phyloP scores from a whole-genome alignment of 495 filamentous ascomycete species.

The Pyrenopolyporus hunteri region DNA sequence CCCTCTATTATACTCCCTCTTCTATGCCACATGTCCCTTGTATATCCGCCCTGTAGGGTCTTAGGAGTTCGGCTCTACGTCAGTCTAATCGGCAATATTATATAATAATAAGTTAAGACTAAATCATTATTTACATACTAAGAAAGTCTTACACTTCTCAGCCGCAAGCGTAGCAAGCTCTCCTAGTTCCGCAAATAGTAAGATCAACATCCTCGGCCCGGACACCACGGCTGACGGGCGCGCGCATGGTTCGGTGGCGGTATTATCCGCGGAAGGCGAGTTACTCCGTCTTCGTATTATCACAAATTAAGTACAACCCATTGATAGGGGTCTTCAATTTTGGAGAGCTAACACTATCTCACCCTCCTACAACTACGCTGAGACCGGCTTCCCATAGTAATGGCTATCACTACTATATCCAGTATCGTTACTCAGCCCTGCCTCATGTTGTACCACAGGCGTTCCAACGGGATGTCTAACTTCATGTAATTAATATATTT shows the following conservation, averaged over 20 bases:
- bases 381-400: too few species aligned
- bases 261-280: slow-evolving; percentile 23
- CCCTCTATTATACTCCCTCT: too few species aligned
- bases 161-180: neutral
- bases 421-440: slow-evolving; percentile 14
- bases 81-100: too few species aligned
- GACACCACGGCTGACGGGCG: slow-evolving; percentile 10
- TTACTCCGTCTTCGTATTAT: slow-evolving; percentile 25
- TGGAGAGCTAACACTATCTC: too few species aligned
- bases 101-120: too few species aligned
- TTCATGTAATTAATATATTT: too few species aligned
- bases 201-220: slow-evolving; percentile 4
- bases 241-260: slow-evolving; percentile 20
- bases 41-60: too few species aligned
- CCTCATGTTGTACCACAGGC: slow-evolving; percentile 2
- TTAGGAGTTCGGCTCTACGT: too few species aligned
- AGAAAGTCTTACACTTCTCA: slow-evolving; percentile 3
- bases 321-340: too few species aligned
- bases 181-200: neutral
- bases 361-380: too few species aligned
- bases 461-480: neutral
- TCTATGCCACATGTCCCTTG: too few species aligned
- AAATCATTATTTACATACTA: neutral
- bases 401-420: neutral
- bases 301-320: too few species aligned